A percentile compares a stretch with the other conserved stretches of the same genome.
phyloP scores from a whole-genome alignment of 305 asterid genomes.

The Fraxinus paxiana region DNA sequence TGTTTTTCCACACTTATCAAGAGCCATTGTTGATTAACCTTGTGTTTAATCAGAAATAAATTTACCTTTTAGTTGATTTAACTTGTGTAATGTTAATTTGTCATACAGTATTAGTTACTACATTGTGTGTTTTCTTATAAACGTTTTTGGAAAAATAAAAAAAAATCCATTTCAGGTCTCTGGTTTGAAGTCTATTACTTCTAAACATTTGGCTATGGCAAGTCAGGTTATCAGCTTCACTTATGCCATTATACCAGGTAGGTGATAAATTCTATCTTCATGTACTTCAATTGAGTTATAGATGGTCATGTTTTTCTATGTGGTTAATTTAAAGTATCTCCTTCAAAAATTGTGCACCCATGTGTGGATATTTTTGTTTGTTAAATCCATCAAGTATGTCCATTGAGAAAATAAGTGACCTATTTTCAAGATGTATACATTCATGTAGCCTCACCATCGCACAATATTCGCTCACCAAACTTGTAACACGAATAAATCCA shows the following conservation, averaged over 20 bases:
- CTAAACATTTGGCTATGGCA: constrained; percentile 96
- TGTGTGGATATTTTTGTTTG: not conserved
- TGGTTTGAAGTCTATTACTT: constrained; percentile 97
- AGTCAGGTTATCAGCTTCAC: constrained; percentile 94
- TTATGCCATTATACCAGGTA: constrained; percentile 87
- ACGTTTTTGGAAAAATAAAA: constrained; percentile 19
- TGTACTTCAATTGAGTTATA: not conserved
- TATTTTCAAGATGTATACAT: not conserved
- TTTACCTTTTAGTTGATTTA: not conserved
- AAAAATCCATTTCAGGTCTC: constrained; percentile 83
- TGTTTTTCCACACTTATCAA: too few relatives aligned
- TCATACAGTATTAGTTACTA: not conserved
- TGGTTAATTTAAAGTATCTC: not conserved
- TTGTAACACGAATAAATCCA: not conserved
- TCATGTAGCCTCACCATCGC: not conserved
- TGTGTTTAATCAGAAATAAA: not conserved
- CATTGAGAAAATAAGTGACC: not conserved
- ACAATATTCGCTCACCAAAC: not conserved
- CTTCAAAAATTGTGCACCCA: not conserved
- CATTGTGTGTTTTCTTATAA: not conserved
- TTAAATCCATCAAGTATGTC: not conserved
- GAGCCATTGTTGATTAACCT: not conserved
- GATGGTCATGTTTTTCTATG: not conserved
- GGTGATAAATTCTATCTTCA: constrained; percentile 27
- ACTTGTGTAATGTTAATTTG: constrained; percentile 16